These are phyloP conservation scores for Leishmania mexicana DNA, from an alignment of 208 protist genomes.

Conservation along the genomic window DNA sequence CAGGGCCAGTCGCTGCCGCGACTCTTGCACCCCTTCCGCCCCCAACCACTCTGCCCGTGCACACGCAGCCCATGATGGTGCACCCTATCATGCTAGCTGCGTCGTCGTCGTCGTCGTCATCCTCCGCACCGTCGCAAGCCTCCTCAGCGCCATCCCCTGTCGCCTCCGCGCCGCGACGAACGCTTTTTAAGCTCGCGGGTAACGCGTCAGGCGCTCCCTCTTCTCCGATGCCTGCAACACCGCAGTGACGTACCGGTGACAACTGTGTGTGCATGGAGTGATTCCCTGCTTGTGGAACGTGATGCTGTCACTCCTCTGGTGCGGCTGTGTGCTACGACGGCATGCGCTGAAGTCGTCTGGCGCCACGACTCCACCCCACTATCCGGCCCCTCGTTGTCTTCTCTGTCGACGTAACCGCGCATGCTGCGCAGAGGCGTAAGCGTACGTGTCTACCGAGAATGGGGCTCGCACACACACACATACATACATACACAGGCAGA, in stretches of 20 bases:
- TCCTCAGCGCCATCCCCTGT: background rate
- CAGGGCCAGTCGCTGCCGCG: background rate
- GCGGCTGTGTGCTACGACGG: background rate
- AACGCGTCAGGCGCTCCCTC: background rate
- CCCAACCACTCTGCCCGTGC: background rate
- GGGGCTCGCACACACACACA: background rate
- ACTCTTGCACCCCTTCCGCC: background rate
- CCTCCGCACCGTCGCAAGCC: background rate
- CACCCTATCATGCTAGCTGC: slow-evolving; percentile 1
- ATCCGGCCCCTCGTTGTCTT: background rate
- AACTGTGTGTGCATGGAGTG: background rate
- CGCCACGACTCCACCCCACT: background rate
- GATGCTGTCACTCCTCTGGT: background rate
- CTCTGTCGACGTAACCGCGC: background rate
- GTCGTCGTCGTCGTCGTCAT: slow-evolving; percentile 5
- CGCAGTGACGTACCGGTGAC: background rate
- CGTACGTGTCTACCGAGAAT: background rate
- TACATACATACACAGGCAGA: background rate
- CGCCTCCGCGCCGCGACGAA: slow-evolving; percentile 14
- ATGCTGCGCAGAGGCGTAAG: background rate
- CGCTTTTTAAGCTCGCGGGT: slow-evolving; percentile 23
- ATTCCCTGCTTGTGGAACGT: background rate
- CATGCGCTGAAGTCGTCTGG: background rate
- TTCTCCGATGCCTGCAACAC: background rate
- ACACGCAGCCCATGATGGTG: background rate